phyloP scores from a whole-genome alignment of 495 filamentous ascomycete species.

The Podospora pseudopauciseta region DNA sequence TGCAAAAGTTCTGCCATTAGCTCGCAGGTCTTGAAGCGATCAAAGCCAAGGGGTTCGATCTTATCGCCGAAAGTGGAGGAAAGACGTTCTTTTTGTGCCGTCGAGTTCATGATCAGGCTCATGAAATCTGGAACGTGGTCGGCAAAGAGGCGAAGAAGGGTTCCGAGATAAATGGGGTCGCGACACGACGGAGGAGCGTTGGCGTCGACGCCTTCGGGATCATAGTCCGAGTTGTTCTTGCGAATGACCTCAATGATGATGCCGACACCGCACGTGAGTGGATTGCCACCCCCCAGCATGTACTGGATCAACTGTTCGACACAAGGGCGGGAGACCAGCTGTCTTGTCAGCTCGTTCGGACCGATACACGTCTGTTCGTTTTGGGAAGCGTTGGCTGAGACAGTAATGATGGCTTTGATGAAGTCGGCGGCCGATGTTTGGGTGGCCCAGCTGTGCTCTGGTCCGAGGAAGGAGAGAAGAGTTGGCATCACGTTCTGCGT shows the following conservation, averaged over 20 bases:
- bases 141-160: slow-evolving; percentile 86
- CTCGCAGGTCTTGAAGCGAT: slow-evolving; percentile 98
- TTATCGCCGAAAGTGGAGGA: slow-evolving; percentile 76
- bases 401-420: slow-evolving; percentile 97
- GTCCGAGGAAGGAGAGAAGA: slow-evolving; percentile 80
- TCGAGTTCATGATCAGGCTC: slow-evolving; percentile 75
- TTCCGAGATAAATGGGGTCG: slow-evolving; percentile 95
- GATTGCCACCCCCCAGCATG: slow-evolving; percentile 93
- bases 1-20: slow-evolving; percentile 97
- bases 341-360: slow-evolving; percentile 91
- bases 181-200: slow-evolving; percentile 74
- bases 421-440: slow-evolving; percentile 98
- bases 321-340: slow-evolving; percentile 87
- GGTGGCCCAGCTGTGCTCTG: slow-evolving; percentile 75
- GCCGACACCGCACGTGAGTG: slow-evolving; percentile 92
- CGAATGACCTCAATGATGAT: slow-evolving; percentile 98
- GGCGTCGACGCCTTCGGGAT: slow-evolving; percentile 79
- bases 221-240: slow-evolving; percentile 99
- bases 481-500: slow-evolving; percentile 84
- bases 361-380: slow-evolving; percentile 98
- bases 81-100: slow-evolving; percentile 40
- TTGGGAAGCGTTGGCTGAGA: slow-evolving; percentile 95
- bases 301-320: slow-evolving; percentile 76
- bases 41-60: slow-evolving; percentile 95
- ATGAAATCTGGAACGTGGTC: slow-evolving; percentile 93